These are phyloP conservation scores for Boletus sensibilis DNA, from an alignment of 768 basidiomycete genomes.

Conservation along the genomic window DNA sequence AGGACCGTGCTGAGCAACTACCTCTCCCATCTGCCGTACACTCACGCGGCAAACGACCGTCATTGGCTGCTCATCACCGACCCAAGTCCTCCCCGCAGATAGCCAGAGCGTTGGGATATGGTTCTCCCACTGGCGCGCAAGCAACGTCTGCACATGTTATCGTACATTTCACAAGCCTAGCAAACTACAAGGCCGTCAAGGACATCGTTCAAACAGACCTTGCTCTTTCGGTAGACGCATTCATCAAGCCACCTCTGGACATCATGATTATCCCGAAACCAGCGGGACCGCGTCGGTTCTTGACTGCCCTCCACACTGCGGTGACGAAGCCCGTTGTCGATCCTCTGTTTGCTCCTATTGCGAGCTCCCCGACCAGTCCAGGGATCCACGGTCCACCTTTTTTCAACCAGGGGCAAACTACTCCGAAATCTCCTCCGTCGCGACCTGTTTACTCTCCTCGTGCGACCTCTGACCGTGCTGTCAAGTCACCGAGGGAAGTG, in stretches of 20 bases:
- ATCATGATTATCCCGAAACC: slow-evolving; percentile 98
- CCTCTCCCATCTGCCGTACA: slow-evolving; percentile 39
- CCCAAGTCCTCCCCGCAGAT: slow-evolving; percentile 82
- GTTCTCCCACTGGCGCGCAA: slow-evolving; percentile 28
- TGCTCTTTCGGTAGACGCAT: slow-evolving; percentile 44
- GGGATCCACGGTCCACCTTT: slow-evolving; percentile 51
- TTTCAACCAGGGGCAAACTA: slow-evolving; percentile 33
- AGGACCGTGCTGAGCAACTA: slow-evolving; percentile 56
- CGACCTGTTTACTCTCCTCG: slow-evolving; percentile 48
- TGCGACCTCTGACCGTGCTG: slow-evolving; percentile 60
- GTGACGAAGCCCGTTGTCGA: slow-evolving; percentile 84
- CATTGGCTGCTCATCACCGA: slow-evolving; percentile 63
- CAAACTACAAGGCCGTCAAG: slow-evolving; percentile 85
- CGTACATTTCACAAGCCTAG: slow-evolving; percentile 88
- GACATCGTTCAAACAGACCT: slow-evolving; percentile 70
- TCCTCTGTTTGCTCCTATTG: slow-evolving; percentile 91
- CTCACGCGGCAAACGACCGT: slow-evolving; percentile 59
- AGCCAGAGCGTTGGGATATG: slow-evolving; percentile 49
- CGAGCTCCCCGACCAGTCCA: slow-evolving; percentile 86
- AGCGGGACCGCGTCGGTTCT: slow-evolving; percentile 88
- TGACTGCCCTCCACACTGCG: slow-evolving; percentile 91
- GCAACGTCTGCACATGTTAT: slow-evolving; percentile 44
- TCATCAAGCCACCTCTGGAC: slow-evolving; percentile 64
- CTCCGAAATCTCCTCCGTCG: slow-evolving; percentile 44
- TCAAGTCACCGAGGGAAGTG: slow-evolving; percentile 52